Conservation (phyloP, 2,329 filamentous ascomycete species). For the Chaetomiaceae sp. region DNA sequence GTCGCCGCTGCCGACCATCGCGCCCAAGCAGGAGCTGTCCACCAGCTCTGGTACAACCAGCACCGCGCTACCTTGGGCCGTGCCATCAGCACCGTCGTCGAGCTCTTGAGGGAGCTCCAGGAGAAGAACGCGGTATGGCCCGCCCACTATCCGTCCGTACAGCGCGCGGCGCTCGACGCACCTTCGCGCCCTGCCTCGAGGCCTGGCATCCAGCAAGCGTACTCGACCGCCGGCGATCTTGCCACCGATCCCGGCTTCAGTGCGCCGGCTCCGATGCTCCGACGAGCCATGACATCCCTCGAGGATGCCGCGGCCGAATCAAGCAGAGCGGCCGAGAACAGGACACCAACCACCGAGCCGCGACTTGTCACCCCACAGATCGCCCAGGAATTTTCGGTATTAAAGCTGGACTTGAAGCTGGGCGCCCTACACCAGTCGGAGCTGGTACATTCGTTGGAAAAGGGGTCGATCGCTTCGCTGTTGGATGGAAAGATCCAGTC, state of each 20-base stretch:
- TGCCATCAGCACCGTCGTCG: constrained; percentile 80
- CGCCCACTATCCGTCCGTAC: constrained; percentile 86
- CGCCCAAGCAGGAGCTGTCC: constrained; percentile 73
- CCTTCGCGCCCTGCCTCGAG: constrained; percentile 48
- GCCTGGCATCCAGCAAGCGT: constrained; percentile 59
- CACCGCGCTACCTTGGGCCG: constrained; percentile 83
- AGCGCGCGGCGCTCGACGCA: constrained; percentile 48
- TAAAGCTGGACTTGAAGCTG: constrained; percentile 92
- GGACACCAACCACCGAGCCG: constrained; percentile 60
- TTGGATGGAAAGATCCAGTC: constrained; percentile 92
- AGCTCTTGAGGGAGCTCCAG: constrained; percentile 76
- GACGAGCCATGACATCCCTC: constrained; percentile 68
- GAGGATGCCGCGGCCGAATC: constrained; percentile 63
- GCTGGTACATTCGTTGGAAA: constrained; percentile 90
- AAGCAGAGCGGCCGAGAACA: constrained; percentile 63
- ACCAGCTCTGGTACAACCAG: constrained; percentile 92
- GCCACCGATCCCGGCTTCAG: constrained; percentile 32
- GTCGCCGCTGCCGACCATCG: constrained; percentile 58
- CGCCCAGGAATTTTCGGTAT: constrained; percentile 88
- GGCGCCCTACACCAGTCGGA: constrained; percentile 82
- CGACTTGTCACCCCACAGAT: constrained; percentile 87
- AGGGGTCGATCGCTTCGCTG: constrained; percentile 81
- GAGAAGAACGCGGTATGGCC: constrained; percentile 90
- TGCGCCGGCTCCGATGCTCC: constrained; percentile 35
- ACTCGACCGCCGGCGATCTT: constrained; percentile 52